Conservation (phyloP, 805 yeast species). For the Cyberlindnera amylophila region DNA sequence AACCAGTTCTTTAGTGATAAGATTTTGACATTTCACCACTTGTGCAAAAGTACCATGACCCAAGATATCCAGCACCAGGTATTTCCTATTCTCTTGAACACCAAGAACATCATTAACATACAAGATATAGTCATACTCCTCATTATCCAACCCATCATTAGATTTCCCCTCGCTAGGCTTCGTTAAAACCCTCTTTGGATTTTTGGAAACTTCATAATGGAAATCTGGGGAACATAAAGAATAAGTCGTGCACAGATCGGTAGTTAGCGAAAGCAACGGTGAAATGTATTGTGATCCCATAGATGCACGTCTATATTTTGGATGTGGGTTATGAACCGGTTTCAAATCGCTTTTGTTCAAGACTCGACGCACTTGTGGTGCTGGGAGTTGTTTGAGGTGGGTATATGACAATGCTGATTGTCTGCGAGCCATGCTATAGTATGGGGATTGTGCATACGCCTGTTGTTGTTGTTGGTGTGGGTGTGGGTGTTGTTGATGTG, state of each 20-base stretch:
- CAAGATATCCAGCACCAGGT: conserved; percentile 81
- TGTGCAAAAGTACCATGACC: conserved; percentile 99
- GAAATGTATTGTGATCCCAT: conserved; percentile 61
- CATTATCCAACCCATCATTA: conserved; percentile 85
- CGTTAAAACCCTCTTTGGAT: conserved; percentile 89
- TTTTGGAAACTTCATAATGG: conserved; percentile 75
- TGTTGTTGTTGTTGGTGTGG: conserved; percentile 9
- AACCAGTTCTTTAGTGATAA: conserved; percentile 65
- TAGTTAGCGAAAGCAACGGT: conserved; percentile 78
- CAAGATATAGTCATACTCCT: conserved; percentile 83
- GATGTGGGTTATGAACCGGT: conserved; percentile 59
- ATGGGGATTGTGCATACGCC: conserved; percentile 6
- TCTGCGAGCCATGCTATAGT: conserved; percentile 17
- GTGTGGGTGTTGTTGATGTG: conserved; percentile 11
- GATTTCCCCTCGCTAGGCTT: conserved; percentile 82
- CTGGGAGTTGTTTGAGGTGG: conserved; percentile 31
- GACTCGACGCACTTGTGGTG: conserved; percentile 48
- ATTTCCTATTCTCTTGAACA: conserved; percentile 76
- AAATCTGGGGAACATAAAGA: conserved; percentile 81
- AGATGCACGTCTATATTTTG: conserved; percentile 69
- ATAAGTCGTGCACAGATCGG: conserved; percentile 74
- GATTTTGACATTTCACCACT: conserved; percentile 87
- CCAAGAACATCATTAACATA: conserved; percentile 95
- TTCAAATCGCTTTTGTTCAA: conserved; percentile 45
- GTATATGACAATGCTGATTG: conserved; percentile 26